Conservation (phyloP, 2,329 filamentous ascomycete species). For the Ophiocordyceps camponoti-saundersi region DNA sequence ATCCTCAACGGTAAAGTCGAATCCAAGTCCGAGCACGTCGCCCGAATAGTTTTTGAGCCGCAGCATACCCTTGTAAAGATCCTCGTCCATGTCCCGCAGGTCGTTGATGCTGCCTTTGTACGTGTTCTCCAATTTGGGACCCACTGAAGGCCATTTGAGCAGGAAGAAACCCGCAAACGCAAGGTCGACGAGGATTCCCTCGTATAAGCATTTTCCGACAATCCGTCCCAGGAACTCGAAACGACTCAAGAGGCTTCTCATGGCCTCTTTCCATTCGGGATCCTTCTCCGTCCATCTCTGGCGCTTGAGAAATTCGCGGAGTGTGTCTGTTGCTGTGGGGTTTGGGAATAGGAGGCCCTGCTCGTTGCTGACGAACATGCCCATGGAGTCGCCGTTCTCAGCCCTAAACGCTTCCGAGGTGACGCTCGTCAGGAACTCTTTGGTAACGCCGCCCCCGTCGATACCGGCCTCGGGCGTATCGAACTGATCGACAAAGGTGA, state of each 20-base stretch:
- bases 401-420: slow-evolving; percentile 67
- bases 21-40: slow-evolving; percentile 50
- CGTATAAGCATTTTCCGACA: slow-evolving; percentile 92
- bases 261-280: slow-evolving; percentile 35
- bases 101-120: slow-evolving; percentile 94
- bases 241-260: slow-evolving; percentile 47
- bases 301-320: slow-evolving; percentile 38
- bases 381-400: slow-evolving; percentile 19
- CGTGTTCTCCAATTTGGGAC: slow-evolving; percentile 42
- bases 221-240: slow-evolving; percentile 90
- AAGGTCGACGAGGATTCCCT: slow-evolving; percentile 87
- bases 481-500: slow-evolving; percentile 89
- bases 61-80: slow-evolving; percentile 71
- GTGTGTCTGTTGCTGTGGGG: slow-evolving; percentile 57
- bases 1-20: slow-evolving; percentile 85
- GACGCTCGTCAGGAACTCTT: slow-evolving; percentile 85
- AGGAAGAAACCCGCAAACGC: slow-evolving; percentile 92
- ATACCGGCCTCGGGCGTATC: slow-evolving; percentile 80
- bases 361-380: slow-evolving; percentile 69
- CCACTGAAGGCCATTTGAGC: slow-evolving; percentile 78
- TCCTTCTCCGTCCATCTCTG: slow-evolving; percentile 33
- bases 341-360: slow-evolving; percentile 83
- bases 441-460: slow-evolving; percentile 91
- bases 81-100: slow-evolving; percentile 77
- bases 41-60: slow-evolving; percentile 72